A percentile compares a stretch with the other conserved stretches of the same genome.
phyloP scores from a whole-genome alignment of 805 yeast species.

The Wickerhamomyces chaumierensis region DNA sequence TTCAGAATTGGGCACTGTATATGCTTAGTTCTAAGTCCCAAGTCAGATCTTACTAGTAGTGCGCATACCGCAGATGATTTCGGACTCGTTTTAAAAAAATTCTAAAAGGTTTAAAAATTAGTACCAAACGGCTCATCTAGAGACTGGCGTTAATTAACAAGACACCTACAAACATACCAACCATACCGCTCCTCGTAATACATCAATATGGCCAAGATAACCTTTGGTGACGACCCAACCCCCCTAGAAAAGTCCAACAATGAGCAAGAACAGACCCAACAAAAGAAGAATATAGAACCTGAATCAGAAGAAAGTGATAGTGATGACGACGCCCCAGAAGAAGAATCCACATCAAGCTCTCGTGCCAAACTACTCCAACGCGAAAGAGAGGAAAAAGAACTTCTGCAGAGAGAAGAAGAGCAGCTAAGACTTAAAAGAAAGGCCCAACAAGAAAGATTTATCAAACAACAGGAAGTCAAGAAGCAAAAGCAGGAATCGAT shows the following conservation, averaged over 20 bases:
- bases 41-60: no score
- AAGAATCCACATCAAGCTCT: background rate
- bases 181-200: no score
- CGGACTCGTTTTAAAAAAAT: no score
- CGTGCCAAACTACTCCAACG: background rate
- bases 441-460: background rate
- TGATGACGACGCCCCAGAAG: background rate
- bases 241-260: background rate
- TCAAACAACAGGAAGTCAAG: background rate
- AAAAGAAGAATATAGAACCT: background rate
- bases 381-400: background rate
- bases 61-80: no score
- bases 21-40: no score
- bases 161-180: no score
- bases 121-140: no score
- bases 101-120: no score
- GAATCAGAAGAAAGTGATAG: background rate
- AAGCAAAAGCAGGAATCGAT: background rate
- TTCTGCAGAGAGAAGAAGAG: background rate
- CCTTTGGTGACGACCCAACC: background rate
- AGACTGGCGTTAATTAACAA: no score
- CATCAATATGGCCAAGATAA: background rate
- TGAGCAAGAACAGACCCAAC: background rate
- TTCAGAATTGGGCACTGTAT: no score
- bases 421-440: background rate